Evolutionary conservation across 352 stramenopile species (phyloP).

Genomic region (Globisporangium cystogenes): DNA sequence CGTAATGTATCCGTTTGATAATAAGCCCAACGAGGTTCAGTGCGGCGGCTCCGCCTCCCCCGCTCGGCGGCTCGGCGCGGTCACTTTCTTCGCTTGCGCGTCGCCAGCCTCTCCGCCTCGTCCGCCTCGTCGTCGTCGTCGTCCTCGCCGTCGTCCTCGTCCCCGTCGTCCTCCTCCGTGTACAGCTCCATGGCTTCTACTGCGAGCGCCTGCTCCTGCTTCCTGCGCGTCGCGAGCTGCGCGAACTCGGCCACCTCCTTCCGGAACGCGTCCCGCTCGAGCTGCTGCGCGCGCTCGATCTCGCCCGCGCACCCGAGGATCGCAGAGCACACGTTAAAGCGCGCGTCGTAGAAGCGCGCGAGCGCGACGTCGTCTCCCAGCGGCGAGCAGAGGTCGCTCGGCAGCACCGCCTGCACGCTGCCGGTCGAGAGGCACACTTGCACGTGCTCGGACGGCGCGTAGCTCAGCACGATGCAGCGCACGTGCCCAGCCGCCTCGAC

Average conservation of each 20-base stretch:
- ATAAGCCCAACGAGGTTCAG: background rate
- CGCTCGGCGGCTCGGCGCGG: background rate
- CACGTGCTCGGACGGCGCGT: conserved; percentile 31
- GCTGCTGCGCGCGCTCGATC: conserved; percentile 37
- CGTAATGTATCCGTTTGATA: conserved; percentile 13
- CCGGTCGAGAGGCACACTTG: conserved; percentile 59
- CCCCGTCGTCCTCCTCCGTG: conserved; percentile 10
- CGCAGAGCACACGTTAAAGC: conserved; percentile 71
- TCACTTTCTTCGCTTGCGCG: conserved; percentile 14
- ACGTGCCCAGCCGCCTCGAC: conserved; percentile 37
- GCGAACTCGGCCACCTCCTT: conserved; percentile 51
- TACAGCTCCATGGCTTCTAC: conserved; percentile 5
- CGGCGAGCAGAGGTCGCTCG: conserved; percentile 57
- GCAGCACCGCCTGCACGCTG: conserved; percentile 32
- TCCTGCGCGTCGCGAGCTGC: conserved; percentile 19
- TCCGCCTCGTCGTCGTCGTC: background rate
- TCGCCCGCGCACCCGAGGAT: conserved; percentile 41
- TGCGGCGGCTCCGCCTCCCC: background rate
- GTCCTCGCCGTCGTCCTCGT: background rate
- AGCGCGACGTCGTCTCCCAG: conserved; percentile 69
- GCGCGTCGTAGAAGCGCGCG: conserved; percentile 50
- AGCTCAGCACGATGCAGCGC: conserved; percentile 59
- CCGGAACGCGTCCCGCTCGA: conserved; percentile 58
- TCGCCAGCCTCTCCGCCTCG: background rate
- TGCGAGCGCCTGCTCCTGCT: conserved; percentile 7